Percentiles rank a stretch among this genome's conserved stretches.
Conservation (phyloP, 768 basidiomycete genomes). For the Mycena epipterygia region DNA sequence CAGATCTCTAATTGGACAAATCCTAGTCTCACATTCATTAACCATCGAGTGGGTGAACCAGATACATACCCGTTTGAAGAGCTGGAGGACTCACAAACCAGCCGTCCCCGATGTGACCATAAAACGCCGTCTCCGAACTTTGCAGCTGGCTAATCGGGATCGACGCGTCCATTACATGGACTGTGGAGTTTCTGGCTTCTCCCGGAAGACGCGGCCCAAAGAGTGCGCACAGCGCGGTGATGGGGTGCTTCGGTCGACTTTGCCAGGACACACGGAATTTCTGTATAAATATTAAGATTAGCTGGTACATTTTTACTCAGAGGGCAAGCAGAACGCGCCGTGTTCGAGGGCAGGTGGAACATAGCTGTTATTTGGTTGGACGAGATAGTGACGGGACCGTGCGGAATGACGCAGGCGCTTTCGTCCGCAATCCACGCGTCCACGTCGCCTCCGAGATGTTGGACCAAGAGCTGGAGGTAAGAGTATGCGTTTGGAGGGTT, state of each 20-base stretch:
- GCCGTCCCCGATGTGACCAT: background rate
- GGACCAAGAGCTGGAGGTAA: too few species aligned
- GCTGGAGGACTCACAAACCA: background rate
- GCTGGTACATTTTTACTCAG: too few species aligned
- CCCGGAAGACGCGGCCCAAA: background rate
- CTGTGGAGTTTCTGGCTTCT: background rate
- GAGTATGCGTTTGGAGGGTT: too few species aligned
- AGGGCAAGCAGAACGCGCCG: too few species aligned
- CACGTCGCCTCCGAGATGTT: too few species aligned
- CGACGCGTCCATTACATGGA: background rate
- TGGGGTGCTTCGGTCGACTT: background rate
- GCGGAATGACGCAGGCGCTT: too few species aligned
- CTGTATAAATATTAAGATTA: too few species aligned
- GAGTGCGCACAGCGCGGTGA: background rate
- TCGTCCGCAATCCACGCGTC: too few species aligned
- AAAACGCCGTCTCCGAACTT: background rate
- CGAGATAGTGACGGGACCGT: too few species aligned
- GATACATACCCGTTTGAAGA: background rate
- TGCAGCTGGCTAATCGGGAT: background rate
- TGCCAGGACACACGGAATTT: background rate
- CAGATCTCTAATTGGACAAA: background rate
- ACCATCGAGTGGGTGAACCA: background rate
- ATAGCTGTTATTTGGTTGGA: too few species aligned
- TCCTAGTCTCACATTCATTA: background rate
- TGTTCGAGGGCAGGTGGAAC: too few species aligned